Evolutionary conservation across 306 rosid species (phyloP).

Genomic region (Ziziphus jujuba): DNA sequence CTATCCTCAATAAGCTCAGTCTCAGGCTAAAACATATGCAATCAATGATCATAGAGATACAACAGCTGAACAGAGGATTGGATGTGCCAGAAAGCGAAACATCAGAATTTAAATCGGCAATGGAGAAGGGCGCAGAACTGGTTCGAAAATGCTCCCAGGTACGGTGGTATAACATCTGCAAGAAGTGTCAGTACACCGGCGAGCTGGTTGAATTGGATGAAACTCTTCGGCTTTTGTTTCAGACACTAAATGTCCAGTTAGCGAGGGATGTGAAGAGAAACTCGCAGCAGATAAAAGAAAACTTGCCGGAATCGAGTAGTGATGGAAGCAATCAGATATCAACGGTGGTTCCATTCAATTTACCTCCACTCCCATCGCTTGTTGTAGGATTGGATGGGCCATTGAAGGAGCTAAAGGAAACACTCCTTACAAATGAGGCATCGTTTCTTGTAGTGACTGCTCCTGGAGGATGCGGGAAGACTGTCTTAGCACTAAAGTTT

Average conservation of each 20-base stretch:
- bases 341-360: not conserved
- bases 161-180: not conserved
- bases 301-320: too few relatives aligned
- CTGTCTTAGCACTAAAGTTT: not conserved
- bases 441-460: not conserved
- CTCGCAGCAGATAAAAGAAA: too few relatives aligned
- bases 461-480: not conserved
- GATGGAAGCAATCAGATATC: not conserved
- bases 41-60: not conserved
- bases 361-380: conserved; percentile 30
- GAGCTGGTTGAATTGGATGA: not conserved
- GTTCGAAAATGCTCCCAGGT: conserved; percentile 1
- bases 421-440: not conserved
- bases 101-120: not conserved
- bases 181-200: not conserved
- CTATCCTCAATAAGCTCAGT: too few relatives aligned
- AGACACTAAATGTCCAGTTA: too few relatives aligned
- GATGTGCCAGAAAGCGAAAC: not conserved
- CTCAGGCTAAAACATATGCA: not conserved
- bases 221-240: not conserved
- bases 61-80: not conserved
- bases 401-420: conserved; percentile 43
- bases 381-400: conserved; percentile 52
- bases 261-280: too few relatives aligned
- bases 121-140: conserved; percentile 7